Evolutionary conservation across 305 asterid species (phyloP).

Genomic region (Rubia tinctorum): DNA sequence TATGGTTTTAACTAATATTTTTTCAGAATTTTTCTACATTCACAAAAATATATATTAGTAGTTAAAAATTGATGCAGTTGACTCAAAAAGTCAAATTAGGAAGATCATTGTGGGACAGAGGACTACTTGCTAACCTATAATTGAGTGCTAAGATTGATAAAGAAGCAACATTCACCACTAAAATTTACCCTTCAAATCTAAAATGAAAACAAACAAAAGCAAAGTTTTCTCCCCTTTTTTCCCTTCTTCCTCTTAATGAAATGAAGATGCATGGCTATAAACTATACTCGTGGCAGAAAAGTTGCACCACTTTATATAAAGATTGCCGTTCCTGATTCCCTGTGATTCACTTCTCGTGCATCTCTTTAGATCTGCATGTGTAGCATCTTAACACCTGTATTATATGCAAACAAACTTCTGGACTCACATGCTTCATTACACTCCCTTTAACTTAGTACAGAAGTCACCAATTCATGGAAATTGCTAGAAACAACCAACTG

Average conservation of each 20-base stretch:
- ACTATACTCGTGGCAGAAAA: slow-evolving; percentile 16
- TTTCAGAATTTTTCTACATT: too few species aligned
- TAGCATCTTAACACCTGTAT: slow-evolving; percentile 2
- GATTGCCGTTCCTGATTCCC: slow-evolving; percentile 10
- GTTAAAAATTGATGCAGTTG: too few species aligned
- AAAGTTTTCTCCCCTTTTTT: slow-evolving; percentile 1
- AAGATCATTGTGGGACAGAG: too few species aligned
- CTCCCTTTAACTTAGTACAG: slow-evolving; percentile 8
- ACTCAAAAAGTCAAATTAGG: too few species aligned
- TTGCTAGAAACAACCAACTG: not conserved
- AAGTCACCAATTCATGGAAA: not conserved
- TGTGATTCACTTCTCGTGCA: slow-evolving; percentile 12
- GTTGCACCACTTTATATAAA: slow-evolving; percentile 19
- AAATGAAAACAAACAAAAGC: not conserved
- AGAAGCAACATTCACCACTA: not conserved
- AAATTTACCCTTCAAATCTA: not conserved
- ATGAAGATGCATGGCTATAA: slow-evolving; percentile 4
- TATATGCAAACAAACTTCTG: slow-evolving; percentile 3
- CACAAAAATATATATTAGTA: too few species aligned
- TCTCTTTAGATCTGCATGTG: slow-evolving; percentile 13
- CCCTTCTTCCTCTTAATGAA: not conserved
- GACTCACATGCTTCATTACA: slow-evolving; percentile 4
- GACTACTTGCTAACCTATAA: not conserved
- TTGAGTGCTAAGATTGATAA: not conserved
- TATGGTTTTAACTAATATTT: too few species aligned